A percentile compares a stretch with the other conserved stretches of the same genome.
phyloP scores from a whole-genome alignment of 768 basidiomycete genomes.

The Candolleomyces efflorescens region DNA sequence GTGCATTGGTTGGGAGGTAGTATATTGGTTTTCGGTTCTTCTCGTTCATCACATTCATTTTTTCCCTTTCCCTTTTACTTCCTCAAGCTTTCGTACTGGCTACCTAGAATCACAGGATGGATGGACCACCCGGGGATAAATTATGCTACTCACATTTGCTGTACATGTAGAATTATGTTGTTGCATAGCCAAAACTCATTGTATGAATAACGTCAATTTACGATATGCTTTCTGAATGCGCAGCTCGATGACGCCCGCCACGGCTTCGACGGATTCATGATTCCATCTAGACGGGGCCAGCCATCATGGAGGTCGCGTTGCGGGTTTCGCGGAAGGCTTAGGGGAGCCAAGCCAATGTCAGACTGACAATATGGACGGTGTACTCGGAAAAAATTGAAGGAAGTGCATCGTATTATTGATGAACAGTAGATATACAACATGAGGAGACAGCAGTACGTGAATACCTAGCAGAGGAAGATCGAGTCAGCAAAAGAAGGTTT shows the following conservation, averaged over 20 bases:
- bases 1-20: background rate
- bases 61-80: background rate
- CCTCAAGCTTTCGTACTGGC: background rate
- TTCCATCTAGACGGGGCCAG: too few relatives aligned
- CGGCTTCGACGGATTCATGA: too few relatives aligned
- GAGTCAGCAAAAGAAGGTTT: constrained; percentile 3
- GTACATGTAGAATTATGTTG: background rate
- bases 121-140: background rate
- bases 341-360: too few relatives aligned
- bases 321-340: too few relatives aligned
- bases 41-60: background rate
- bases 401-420: too few relatives aligned
- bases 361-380: too few relatives aligned
- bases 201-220: background rate
- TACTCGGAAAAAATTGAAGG: too few relatives aligned
- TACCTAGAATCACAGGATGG: background rate
- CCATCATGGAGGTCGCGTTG: too few relatives aligned
- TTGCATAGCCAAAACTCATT: background rate
- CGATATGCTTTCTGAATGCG: too few relatives aligned
- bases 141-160: background rate
- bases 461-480: background rate
- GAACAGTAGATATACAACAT: too few relatives aligned
- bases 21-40: background rate
- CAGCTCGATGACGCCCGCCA: too few relatives aligned
- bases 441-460: background rate